phyloP scores from a whole-genome alignment of 768 basidiomycete genomes.

The Hortiboletus flavorubellus region DNA sequence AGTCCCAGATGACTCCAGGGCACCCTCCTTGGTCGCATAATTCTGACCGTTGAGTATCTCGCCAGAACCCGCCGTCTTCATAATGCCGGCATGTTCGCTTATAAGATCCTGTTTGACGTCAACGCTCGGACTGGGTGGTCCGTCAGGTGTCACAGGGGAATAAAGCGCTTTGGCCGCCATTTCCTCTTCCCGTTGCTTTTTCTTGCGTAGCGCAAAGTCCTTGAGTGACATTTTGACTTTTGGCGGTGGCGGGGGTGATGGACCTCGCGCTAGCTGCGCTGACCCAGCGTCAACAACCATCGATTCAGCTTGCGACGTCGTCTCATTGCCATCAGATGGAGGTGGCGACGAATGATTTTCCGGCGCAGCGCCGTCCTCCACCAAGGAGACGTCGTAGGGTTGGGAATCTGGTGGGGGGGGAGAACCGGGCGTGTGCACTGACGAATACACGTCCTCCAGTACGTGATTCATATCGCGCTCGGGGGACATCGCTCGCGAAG shows the following conservation, averaged over 20 bases:
- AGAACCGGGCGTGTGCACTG: neutral
- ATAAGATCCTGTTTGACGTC: constrained; percentile 18
- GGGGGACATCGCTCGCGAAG: neutral
- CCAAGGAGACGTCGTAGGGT: neutral
- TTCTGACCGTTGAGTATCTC: neutral
- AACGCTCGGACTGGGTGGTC: constrained; percentile 17
- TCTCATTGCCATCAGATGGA: constrained; percentile 1
- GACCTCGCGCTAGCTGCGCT: constrained; percentile 9
- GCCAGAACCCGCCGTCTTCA: neutral
- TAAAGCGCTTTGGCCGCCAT: constrained; percentile 27
- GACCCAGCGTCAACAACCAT: constrained; percentile 7
- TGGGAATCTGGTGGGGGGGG: neutral
- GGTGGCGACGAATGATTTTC: neutral
- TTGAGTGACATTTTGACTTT: constrained; percentile 56
- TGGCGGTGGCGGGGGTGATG: constrained; percentile 37
- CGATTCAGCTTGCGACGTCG: constrained; percentile 5
- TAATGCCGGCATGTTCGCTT: neutral
- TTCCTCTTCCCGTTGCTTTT: constrained; percentile 49
- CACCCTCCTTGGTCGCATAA: constrained; percentile 2
- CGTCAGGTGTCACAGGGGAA: constrained; percentile 22
- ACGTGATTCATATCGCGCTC: neutral
- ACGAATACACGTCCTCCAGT: neutral
- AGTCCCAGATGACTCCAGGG: neutral
- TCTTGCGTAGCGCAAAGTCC: constrained; percentile 55
- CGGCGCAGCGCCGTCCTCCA: neutral